phyloP scores from a whole-genome alignment of 2,329 filamentous ascomycete species.

The Fusarium sp. region DNA sequence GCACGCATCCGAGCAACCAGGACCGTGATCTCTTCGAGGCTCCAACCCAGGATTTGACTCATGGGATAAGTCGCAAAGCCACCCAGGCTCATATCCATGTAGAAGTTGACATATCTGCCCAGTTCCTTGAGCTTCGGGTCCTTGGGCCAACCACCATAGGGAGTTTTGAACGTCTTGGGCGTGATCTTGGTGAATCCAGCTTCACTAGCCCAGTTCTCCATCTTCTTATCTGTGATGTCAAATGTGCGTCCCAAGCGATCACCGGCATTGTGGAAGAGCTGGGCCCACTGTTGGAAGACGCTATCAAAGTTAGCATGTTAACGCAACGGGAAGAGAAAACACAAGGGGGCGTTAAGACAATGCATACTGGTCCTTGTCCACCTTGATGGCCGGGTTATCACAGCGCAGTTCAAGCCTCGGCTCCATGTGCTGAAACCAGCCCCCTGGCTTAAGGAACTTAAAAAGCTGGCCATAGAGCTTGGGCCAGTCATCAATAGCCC shows the following conservation, averaged over 20 bases:
- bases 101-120: slow-evolving; percentile 16
- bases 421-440: background rate
- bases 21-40: slow-evolving; percentile 13
- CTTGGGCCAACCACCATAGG: background rate
- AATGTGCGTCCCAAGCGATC: slow-evolving; percentile 21
- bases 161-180: background rate
- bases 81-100: slow-evolving; percentile 29
- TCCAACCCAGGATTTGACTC: slow-evolving; percentile 32
- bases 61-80: slow-evolving; percentile 30
- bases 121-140: background rate
- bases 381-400: background rate
- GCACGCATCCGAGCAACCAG: slow-evolving; percentile 29
- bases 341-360: background rate
- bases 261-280: slow-evolving; percentile 21
- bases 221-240: slow-evolving; percentile 12
- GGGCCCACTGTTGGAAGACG: slow-evolving; percentile 15
- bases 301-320: background rate
- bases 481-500: background rate
- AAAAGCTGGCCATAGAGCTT: background rate
- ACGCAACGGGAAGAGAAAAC: background rate
- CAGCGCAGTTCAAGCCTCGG: background rate
- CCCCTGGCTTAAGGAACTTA: background rate
- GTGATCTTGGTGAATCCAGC: background rate
- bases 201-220: slow-evolving; percentile 3
- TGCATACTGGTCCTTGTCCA: background rate